phyloP scores from a whole-genome alignment of 805 yeast genomes.

The Saccharomycopsis synnaedendra region DNA sequence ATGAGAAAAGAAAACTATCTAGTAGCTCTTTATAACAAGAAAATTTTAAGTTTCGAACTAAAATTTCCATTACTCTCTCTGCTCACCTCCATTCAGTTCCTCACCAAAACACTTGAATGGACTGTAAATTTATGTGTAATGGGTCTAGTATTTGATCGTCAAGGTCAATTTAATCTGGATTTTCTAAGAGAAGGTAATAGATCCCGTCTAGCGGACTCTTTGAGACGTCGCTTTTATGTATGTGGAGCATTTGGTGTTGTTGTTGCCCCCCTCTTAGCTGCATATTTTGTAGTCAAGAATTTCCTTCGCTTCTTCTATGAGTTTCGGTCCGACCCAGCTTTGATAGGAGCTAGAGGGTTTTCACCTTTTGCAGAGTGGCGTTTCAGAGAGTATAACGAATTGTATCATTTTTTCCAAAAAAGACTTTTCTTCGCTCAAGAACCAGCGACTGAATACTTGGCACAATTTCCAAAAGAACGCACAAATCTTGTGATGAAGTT shows the following conservation, averaged over 20 bases:
- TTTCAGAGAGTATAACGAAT: conserved; percentile 85
- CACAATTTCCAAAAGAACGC: conserved; percentile 84
- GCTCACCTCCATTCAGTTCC: conserved; percentile 25
- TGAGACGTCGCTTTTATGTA: conserved; percentile 68
- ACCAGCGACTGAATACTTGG: conserved; percentile 72
- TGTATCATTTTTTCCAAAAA: conserved; percentile 77
- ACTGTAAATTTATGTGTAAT: conserved; percentile 78
- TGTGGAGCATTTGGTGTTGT: conserved; percentile 81
- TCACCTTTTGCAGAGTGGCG: conserved; percentile 95
- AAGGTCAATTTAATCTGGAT: conserved; percentile 68
- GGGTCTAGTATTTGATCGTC: conserved; percentile 73
- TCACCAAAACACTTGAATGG: conserved; percentile 92
- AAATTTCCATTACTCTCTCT: conserved; percentile 30
- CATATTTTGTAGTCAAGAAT: conserved; percentile 71
- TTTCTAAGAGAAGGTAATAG: conserved; percentile 66
- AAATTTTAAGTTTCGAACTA: conserved; percentile 56
- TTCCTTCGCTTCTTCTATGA: conserved; percentile 90
- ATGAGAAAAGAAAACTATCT: conserved; percentile 93
- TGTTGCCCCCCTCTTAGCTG: conserved; percentile 75
- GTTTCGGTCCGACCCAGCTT: conserved; percentile 77
- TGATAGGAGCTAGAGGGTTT: conserved; percentile 75
- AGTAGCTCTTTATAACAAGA: conserved; percentile 79
- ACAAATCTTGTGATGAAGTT: conserved; percentile 45
- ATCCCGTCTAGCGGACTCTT: conserved; percentile 51
- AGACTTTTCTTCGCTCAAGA: conserved; percentile 68